Evolutionary conservation across 192 early-diverging fungal species (phyloP), one percentile per base, ranked within the genome.

Genomic region (Mycoemilia scoparia): DNA sequence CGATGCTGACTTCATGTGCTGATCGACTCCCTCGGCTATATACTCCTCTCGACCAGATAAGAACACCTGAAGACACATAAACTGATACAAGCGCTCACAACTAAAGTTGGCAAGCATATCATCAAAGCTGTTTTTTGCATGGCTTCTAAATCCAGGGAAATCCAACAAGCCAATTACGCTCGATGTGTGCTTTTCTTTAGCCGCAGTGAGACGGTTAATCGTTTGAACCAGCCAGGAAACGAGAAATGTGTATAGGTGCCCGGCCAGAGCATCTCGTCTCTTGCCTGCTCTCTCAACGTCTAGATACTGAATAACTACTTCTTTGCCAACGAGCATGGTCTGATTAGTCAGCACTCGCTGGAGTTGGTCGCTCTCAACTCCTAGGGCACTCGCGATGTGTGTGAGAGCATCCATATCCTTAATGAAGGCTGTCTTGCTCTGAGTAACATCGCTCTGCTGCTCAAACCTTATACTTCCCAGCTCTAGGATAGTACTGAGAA

Each of bases 151-250:
- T 4, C 91, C 86, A 22, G 81, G 74, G 11, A 89, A 53, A 34
- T 96, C 91, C 11, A 90, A 49, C 24, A 96, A 64, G 22, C 91
- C 87, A 35, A 84, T 82, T 40, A 82, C 75, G 56, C 72, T 83
- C 47, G 70, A 64, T 31, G 71, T 67, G 23, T 67, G 54, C 32
- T 46, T 45, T 11, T 70, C 54, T 20, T 84, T 76, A 21, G 68
- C 64, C 22, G 71, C 73, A 11, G 84, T 60, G 48, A 69, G 80
- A 29, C 63, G 64, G 53, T 88, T 88, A 43, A 84, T 67, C 38
- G 77, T 69, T 45, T 88, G 82, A 19, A 88, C 69, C 4, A 88
- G 51, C 79, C 81, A 86, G 9, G 68, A 64, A 44, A 88, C 84
- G 8, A 88, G 52, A 24, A 86, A 65, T n/a, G 84, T 73, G 64